Evolutionary conservation across 768 basidiomycete species (phyloP).

Genomic region (Leccinum broughii): DNA sequence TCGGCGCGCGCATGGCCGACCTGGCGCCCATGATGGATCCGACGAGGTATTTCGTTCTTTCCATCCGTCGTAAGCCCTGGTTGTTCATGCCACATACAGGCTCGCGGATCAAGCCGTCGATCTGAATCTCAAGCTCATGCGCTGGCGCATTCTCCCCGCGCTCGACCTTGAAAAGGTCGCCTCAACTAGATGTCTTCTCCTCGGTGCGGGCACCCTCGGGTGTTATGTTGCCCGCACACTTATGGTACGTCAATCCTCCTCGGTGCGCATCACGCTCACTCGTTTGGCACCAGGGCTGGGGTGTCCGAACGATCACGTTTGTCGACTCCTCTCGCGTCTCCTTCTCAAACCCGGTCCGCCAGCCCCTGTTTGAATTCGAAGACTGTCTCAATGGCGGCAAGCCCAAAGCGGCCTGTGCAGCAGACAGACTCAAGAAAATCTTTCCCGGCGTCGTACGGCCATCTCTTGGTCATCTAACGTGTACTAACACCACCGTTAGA

Average conservation of each 20-base stretch:
- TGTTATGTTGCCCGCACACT: constrained; percentile 93
- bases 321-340: constrained; percentile 91
- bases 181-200: constrained; percentile 73
- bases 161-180: constrained; percentile 89
- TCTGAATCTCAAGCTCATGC: constrained; percentile 95
- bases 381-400: constrained; percentile 93
- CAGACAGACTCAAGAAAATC: constrained; percentile 79
- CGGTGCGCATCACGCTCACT: neutral
- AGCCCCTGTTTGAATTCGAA: constrained; percentile 93
- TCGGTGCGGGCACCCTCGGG: constrained; percentile 95
- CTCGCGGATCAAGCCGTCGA: constrained; percentile 98
- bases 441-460: constrained; percentile 86
- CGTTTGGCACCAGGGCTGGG: constrained; percentile 75
- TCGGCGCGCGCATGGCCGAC: constrained; percentile 86
- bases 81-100: constrained; percentile 39
- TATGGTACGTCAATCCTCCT: constrained; percentile 52
- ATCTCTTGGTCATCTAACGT: no score
- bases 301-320: constrained; percentile 89
- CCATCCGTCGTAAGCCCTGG: neutral
- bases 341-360: constrained; percentile 96
- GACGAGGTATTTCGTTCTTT: constrained; percentile 46
- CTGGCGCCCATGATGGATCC: constrained; percentile 98
- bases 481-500: constrained; percentile 43
- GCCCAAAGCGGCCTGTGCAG: constrained; percentile 91
- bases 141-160: constrained; percentile 91